A percentile compares a stretch with the other conserved stretches of the same genome.
Evolutionary conservation across 306 rosid genomes (phyloP).

Genomic region (Gastrolobium villosum): DNA sequence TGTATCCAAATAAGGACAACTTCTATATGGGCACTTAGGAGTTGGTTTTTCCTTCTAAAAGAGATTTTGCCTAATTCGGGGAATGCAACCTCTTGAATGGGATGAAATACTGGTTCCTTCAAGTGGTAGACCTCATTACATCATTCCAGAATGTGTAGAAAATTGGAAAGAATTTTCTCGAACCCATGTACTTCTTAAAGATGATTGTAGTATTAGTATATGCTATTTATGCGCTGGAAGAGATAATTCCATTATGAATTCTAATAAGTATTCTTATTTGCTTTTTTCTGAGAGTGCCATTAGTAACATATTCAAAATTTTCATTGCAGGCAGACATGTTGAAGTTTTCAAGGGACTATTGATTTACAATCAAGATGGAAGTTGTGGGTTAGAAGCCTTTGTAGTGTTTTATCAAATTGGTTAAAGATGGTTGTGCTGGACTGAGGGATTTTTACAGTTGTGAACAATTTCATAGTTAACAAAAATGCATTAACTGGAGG

Average conservation of each 20-base stretch:
- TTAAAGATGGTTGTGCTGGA: slow-evolving; percentile 40
- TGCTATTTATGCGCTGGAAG: slow-evolving; percentile 1
- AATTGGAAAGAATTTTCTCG: background rate
- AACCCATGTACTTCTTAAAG: slow-evolving; percentile 13
- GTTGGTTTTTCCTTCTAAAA: slow-evolving; percentile 14
- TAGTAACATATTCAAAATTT: slow-evolving; percentile 39
- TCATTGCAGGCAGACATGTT: slow-evolving; percentile 71
- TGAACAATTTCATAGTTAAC: slow-evolving; percentile 32
- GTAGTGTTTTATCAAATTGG: slow-evolving; percentile 29
- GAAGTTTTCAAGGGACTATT: slow-evolving; percentile 74
- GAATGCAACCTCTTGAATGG: slow-evolving; percentile 20
- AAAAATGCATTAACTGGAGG: slow-evolving; percentile 31
- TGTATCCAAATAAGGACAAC: slow-evolving; percentile 9
- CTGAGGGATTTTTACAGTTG: background rate
- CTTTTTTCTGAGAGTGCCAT: background rate
- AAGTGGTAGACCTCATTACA: background rate
- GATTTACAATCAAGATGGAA: slow-evolving; percentile 45
- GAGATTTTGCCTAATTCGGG: background rate
- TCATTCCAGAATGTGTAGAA: background rate
- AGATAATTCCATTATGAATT: background rate
- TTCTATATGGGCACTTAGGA: slow-evolving; percentile 18
- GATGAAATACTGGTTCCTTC: background rate
- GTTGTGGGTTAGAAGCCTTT: slow-evolving; percentile 6
- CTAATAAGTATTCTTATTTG: background rate
- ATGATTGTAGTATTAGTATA: background rate